Percentiles rank a stretch among this genome's conserved stretches.
Evolutionary conservation across 768 basidiomycete species (phyloP).

Genomic region (Leccinum arenicola): DNA sequence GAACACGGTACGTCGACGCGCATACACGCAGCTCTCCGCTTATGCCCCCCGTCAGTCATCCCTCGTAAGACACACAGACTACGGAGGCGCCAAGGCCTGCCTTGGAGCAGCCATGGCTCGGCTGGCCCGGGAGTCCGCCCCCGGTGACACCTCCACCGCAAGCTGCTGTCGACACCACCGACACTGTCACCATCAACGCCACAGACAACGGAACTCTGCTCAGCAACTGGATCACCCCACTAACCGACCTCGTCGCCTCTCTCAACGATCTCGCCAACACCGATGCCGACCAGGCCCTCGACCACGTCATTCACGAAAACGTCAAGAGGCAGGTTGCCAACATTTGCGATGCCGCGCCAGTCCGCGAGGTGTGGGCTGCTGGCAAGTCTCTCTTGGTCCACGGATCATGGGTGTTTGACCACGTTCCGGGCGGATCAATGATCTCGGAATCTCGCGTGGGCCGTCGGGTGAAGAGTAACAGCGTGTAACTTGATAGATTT

Average conservation of each 20-base stretch:
- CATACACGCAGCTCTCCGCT: not conserved
- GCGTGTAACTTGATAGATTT: no score
- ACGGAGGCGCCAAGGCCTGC: slow-evolving; percentile 72
- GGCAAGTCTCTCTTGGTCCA: slow-evolving; percentile 53
- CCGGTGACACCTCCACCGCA: slow-evolving; percentile 24
- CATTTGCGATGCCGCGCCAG: slow-evolving; percentile 43
- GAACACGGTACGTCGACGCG: slow-evolving; percentile 58
- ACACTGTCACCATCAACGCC: no score
- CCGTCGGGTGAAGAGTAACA: no score
- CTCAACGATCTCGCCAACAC: slow-evolving; percentile 40
- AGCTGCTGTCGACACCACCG: no score
- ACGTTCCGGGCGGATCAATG: slow-evolving; percentile 58
- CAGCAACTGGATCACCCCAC: slow-evolving; percentile 68
- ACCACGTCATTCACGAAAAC: slow-evolving; percentile 55
- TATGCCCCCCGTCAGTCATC: slow-evolving; percentile 54
- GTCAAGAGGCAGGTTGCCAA: slow-evolving; percentile 55
- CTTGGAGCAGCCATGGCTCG: slow-evolving; percentile 34
- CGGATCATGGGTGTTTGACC: slow-evolving; percentile 74
- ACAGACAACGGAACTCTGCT: slow-evolving; percentile 39
- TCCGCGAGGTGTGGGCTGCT: slow-evolving; percentile 43
- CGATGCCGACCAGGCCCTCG: slow-evolving; percentile 38
- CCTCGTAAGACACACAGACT: slow-evolving; percentile 79
- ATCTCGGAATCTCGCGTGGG: slow-evolving; percentile 47
- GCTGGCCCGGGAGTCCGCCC: slow-evolving; percentile 1
- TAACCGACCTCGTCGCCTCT: slow-evolving; percentile 46